Conservation (phyloP, 495 filamentous ascomycete genomes). For the Thozetella sp. region DNA sequence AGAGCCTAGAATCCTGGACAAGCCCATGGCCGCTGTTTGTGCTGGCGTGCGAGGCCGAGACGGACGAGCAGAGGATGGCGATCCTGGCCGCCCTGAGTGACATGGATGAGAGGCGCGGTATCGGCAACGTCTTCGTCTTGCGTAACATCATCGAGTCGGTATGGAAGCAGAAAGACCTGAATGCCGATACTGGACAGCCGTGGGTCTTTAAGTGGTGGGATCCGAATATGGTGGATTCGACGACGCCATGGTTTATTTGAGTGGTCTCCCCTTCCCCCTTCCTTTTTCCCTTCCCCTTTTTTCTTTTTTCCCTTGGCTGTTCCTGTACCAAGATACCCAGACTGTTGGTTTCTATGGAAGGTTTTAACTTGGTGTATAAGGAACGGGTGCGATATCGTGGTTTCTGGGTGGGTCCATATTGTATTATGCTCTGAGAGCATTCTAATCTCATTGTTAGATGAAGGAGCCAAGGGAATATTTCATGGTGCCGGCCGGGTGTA, state of each 20-base stretch:
- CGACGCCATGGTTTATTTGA: slow-evolving; percentile 33
- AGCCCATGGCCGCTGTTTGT: slow-evolving; percentile 37
- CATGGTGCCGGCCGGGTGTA: too few relatives aligned
- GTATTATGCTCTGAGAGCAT: too few relatives aligned
- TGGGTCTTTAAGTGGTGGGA: slow-evolving; percentile 33
- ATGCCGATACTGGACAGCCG: slow-evolving; percentile 25
- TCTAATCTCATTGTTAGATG: too few relatives aligned
- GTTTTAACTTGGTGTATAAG: neutral
- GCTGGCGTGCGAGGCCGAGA: slow-evolving; percentile 33
- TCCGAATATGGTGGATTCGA: slow-evolving; percentile 24
- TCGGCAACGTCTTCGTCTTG: slow-evolving; percentile 35
- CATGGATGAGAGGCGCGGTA: slow-evolving; percentile 30
- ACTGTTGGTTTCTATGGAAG: neutral
- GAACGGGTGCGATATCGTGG: neutral
- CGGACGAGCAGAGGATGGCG: slow-evolving; percentile 28
- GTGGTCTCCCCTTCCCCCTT: neutral
- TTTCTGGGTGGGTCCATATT: too few relatives aligned
- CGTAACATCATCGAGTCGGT: slow-evolving; percentile 33
- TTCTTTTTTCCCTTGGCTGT: neutral
- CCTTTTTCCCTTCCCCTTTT: neutral
- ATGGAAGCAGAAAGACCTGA: slow-evolving; percentile 35
- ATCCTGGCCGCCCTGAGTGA: slow-evolving; percentile 27
- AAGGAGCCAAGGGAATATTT: too few relatives aligned
- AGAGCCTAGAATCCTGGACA: slow-evolving; percentile 26
- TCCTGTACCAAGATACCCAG: neutral